These are phyloP conservation scores for Stylosanthes scabra DNA, from an alignment of 331 rosid genomes.

Conservation along the genomic window DNA sequence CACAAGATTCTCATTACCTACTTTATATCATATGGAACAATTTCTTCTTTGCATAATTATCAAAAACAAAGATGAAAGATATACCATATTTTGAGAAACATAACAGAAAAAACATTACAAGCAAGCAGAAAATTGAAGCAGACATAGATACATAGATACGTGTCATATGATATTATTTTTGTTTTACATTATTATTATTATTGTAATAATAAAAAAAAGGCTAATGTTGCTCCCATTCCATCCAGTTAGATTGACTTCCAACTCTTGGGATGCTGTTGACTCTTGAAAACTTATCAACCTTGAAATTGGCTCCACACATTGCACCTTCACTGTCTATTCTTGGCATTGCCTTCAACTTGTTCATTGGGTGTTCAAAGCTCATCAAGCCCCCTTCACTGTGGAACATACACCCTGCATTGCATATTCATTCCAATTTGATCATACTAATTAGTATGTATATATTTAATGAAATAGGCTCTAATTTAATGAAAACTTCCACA, in stretches of 20 bases:
- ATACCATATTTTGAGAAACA: background rate
- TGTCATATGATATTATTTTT: conserved; percentile 12
- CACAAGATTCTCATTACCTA: too few relatives aligned
- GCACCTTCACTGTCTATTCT: conserved; percentile 92
- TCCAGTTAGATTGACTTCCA: conserved; percentile 87
- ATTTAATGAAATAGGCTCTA: too few relatives aligned
- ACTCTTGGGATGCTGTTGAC: conserved; percentile 90
- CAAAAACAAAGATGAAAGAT: too few relatives aligned
- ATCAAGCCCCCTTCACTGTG: conserved; percentile 91
- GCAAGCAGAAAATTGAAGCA: background rate
- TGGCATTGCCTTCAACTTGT: conserved; percentile 94
- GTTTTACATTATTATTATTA: background rate
- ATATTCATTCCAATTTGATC: background rate
- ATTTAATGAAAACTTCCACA: too few relatives aligned
- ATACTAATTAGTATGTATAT: too few relatives aligned
- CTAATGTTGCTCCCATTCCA: conserved; percentile 66
- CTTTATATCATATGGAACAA: too few relatives aligned
- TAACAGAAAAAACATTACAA: conserved; percentile 18
- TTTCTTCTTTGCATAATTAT: too few relatives aligned
- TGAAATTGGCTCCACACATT: conserved; percentile 95
- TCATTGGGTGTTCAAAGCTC: conserved; percentile 99
- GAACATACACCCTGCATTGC: conserved; percentile 81
- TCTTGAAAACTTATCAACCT: conserved; percentile 75
- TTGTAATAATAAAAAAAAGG: background rate
- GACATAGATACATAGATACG: conserved; percentile 22